Base-by-base conservation (phyloP, 352 stramenopile species). In the Phytophthora niederhauseri region DNA sequence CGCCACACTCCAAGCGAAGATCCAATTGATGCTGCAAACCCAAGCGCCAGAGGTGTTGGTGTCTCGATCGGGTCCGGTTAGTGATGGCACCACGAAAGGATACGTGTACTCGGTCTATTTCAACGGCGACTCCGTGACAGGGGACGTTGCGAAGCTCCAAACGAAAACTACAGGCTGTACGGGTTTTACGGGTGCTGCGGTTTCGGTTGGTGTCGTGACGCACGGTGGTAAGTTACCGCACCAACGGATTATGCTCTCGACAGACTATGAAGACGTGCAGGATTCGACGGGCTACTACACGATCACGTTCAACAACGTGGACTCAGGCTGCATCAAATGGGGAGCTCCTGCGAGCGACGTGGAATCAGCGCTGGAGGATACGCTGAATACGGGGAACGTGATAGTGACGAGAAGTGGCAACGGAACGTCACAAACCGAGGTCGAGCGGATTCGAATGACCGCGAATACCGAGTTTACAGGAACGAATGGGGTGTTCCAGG, bases 71-170 rank as follows among this genome's bases (percentile, higher is more conserved):
- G 74, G 76, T 0, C 78, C 81, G 8, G 57, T 84, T 4, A 59
- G 51, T 3, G 76, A 63, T 2, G 75, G 70, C 5, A 56, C 58
- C 15, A 61, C 20, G 2, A 90, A 72, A 11, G 79, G 76, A 20
- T 98, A 98, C 65, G 75, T 96, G 4, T 98, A 97, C 65, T 93
- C 85, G 17, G 77, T 99, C 28, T 98, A 98, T 73, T 99, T 98
- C 50, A 57, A 88, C 22, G 96, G 95, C 6, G 67, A 77, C 4
- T 71, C 68, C 3, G 80, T 98, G 6, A 56, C 89, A 12, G 94
- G 95, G 3, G 84, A 99, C 64, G 83, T 98, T 0, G 72, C 83
- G 0, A 72, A 36, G 4, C 66, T 94, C 7, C 6, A 54, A 24
- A 45, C 36, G 6, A n/a, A 58, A 41, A 15, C 63, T 61, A 9